phyloP scores from a whole-genome alignment of 306 rosid species.

The Vicia sativa region DNA sequence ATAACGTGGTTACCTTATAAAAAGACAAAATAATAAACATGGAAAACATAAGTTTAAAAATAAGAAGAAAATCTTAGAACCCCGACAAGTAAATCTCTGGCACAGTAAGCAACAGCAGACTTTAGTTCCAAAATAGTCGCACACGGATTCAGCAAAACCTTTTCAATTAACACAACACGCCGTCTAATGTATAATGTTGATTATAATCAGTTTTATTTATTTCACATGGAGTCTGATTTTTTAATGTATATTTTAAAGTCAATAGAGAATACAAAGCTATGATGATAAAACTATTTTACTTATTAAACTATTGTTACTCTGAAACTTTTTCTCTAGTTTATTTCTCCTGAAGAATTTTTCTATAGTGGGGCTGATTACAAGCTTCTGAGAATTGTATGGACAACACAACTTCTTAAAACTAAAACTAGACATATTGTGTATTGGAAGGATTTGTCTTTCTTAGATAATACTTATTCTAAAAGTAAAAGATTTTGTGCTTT shows the following conservation, averaged over 20 bases:
- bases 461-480: too few species aligned
- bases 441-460: too few species aligned
- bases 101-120: slow-evolving; percentile 51
- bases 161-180: slow-evolving; percentile 44
- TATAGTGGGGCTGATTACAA: too few species aligned
- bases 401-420: too few species aligned
- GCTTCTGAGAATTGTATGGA: too few species aligned
- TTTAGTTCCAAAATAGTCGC: slow-evolving; percentile 46
- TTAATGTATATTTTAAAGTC: not conserved
- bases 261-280: not conserved
- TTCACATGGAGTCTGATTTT: slow-evolving; percentile 26
- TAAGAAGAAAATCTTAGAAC: slow-evolving; percentile 51
- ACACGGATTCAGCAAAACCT: slow-evolving; percentile 45
- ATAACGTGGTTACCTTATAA: not conserved
- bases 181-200: slow-evolving; percentile 34
- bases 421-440: too few species aligned
- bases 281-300: too few species aligned
- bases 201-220: not conserved
- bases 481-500: too few species aligned
- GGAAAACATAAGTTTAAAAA: slow-evolving; percentile 3
- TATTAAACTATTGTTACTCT: too few species aligned
- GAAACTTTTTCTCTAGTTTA: too few species aligned
- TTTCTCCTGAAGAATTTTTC: too few species aligned
- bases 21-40: not conserved
- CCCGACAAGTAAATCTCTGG: slow-evolving; percentile 70